Base-by-base conservation (phyloP, 139 green algal species). In the Dunaliella primolecta region DNA sequence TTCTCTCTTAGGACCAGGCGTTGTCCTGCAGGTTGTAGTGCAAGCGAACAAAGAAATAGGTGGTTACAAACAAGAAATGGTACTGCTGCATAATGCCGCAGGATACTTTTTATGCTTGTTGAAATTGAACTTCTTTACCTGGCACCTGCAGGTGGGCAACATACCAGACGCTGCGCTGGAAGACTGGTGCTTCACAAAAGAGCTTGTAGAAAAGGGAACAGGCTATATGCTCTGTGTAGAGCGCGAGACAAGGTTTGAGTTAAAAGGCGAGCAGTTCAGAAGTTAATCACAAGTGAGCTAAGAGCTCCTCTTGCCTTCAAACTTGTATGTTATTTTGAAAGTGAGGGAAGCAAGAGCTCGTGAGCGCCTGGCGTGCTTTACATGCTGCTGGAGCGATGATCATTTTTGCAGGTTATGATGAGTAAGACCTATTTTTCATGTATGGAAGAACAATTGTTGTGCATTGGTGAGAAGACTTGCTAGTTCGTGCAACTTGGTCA, bases 121-220 rank as follows among this genome's bases (percentile, higher is more conserved):
- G 20, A 27, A 11, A 27, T 2, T 82, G 35, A 34, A 34, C 23
- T 25, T 32, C 2, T 2, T 71, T 21, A 3, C 34, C 3, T 82
- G 35, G 3, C 23, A 25, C 35, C 15, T 71, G 37, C 37, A 83
- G 79, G 79, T 83, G 79, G 38, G 81, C 81, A 1, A 86, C 70
- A 11, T 56, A 72, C 57, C 31, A 84, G 36, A 80, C 84, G 34
- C 77, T 81, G 33, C 77, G 77, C 34, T 81, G 77, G 77, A 81
- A 81, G 77, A 81, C 77, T 32, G 35, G 31, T 23, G 35, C 35
- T 2, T 32, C 11, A 7, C 71, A 77, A 32, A 31, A 32, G 27
- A 77, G 29, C 71, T 32, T 77, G 71, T 77, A 72, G 56, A 23
- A 20, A 72, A 29, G 56, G 56, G 23, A 72, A 23, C 56, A 72